Conservation (phyloP, 805 yeast genomes). For the Candida arabinofermentans region DNA sequence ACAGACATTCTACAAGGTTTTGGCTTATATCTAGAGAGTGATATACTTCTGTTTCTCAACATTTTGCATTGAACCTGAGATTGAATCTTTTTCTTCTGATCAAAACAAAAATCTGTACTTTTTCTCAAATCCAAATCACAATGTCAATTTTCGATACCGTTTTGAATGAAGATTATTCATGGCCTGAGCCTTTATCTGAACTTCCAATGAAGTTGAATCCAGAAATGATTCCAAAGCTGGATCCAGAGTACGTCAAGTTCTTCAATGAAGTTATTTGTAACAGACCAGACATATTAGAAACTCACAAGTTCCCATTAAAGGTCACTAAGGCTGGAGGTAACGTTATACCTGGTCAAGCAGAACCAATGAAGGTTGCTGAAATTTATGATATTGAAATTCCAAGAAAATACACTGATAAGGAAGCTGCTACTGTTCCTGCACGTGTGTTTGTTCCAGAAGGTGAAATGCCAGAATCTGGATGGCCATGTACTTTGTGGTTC, state of each 20-base stretch:
- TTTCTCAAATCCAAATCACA: not conserved
- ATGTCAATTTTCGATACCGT: slow-evolving; percentile 9
- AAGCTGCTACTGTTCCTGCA: slow-evolving; percentile 20
- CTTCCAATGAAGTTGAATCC: slow-evolving; percentile 29
- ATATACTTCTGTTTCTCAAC: no score
- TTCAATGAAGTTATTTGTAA: slow-evolving; percentile 14
- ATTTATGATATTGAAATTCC: slow-evolving; percentile 17
- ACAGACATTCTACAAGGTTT: no score
- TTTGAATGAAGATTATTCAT: slow-evolving; percentile 20
- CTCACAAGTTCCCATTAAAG: slow-evolving; percentile 20
- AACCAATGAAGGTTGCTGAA: slow-evolving; percentile 18
- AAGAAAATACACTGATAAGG: slow-evolving; percentile 29
- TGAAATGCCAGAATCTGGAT: slow-evolving; percentile 17
- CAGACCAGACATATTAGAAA: slow-evolving; percentile 15
- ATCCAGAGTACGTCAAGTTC: slow-evolving; percentile 20
- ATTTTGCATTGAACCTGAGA: no score
- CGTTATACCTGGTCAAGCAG: slow-evolving; percentile 28
- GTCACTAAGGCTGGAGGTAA: slow-evolving; percentile 12
- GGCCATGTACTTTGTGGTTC: slow-evolving; percentile 31
- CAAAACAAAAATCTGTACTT: not conserved
- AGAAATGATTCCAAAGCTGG: slow-evolving; percentile 12
- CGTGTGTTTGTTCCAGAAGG: slow-evolving; percentile 29
- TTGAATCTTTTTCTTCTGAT: not conserved
- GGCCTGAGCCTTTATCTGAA: slow-evolving; percentile 19
- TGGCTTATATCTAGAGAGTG: no score